phyloP scores from a whole-genome alignment of 352 stramenopile species.

The Phytophthora sansomeana region DNA sequence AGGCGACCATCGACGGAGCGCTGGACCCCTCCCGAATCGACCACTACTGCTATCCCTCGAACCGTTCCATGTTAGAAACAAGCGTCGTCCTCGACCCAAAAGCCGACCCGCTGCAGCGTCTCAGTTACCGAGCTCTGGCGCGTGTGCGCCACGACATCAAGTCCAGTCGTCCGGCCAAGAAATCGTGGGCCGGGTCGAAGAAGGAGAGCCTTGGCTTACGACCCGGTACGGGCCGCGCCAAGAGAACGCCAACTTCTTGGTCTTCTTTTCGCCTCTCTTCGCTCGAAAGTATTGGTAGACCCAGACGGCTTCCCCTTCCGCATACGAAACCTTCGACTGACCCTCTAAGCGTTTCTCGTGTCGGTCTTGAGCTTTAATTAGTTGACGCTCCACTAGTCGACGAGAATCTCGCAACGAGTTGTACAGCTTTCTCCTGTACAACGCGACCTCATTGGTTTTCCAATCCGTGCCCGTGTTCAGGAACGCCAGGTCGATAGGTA shows the following conservation, averaged over 20 bases:
- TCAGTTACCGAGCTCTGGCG: too few relatives aligned
- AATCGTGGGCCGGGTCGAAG: too few relatives aligned
- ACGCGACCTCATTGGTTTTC: slow-evolving; percentile 1
- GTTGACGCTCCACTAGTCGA: slow-evolving; percentile 1
- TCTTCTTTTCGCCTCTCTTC: not conserved
- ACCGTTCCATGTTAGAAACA: too few relatives aligned
- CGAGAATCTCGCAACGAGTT: not conserved
- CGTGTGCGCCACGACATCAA: too few relatives aligned
- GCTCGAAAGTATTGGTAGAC: slow-evolving; percentile 6
- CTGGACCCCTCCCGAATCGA: too few relatives aligned
- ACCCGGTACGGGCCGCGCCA: not conserved
- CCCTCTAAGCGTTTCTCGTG: not conserved
- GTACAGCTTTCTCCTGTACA: not conserved
- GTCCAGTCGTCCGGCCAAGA: too few relatives aligned
- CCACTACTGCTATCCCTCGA: too few relatives aligned
- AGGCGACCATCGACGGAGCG: too few relatives aligned
- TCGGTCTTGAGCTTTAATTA: not conserved
- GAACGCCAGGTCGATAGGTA: slow-evolving; percentile 4
- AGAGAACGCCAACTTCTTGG: slow-evolving; percentile 7
- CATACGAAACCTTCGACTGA: not conserved
- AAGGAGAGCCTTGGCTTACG: not conserved
- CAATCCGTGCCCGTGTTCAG: not conserved
- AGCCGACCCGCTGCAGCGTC: too few relatives aligned
- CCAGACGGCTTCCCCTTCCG: not conserved
- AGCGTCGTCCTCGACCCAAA: too few relatives aligned